phyloP scores from a whole-genome alignment of 257 asterid species.

The Nemophila menziesii region DNA sequence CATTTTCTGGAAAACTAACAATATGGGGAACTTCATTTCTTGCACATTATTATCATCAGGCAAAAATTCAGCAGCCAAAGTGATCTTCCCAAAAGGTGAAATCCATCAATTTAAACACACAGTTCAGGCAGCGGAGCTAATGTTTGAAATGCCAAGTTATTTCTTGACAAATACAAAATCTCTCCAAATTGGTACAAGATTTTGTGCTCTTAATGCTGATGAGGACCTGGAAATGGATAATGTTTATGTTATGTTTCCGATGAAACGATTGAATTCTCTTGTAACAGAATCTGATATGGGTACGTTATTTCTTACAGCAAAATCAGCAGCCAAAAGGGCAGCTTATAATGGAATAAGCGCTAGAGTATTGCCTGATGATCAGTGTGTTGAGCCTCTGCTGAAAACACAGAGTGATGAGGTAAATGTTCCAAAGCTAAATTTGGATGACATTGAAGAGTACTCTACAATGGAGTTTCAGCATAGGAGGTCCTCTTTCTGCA shows the following conservation, averaged over 20 bases:
- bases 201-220: conserved; percentile 62
- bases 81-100: conserved; percentile 45
- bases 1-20: not conserved
- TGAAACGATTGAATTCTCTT: conserved; percentile 49
- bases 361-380: conserved; percentile 59
- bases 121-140: conserved; percentile 53
- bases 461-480: conserved; percentile 43
- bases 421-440: conserved; percentile 32
- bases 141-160: conserved; percentile 47
- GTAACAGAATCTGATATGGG: conserved; percentile 69
- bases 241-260: conserved; percentile 58
- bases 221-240: conserved; percentile 67
- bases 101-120: conserved; percentile 24
- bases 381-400: conserved; percentile 6
- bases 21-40: conserved; percentile 50
- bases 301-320: conserved; percentile 48
- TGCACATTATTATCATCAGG: conserved; percentile 29
- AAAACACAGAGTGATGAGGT: not conserved
- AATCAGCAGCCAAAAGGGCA: conserved; percentile 33
- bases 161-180: conserved; percentile 49
- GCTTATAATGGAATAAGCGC: conserved; percentile 27
- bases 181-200: conserved; percentile 57
- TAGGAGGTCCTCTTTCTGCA: conserved; percentile 40
- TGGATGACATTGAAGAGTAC: conserved; percentile 52
- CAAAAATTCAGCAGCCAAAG: conserved; percentile 32